A percentile compares a stretch with the other conserved stretches of the same genome.
These are phyloP conservation scores for Melanogaster broomeanus DNA, from an alignment of 768 basidiomycete genomes.

Conservation along the genomic window DNA sequence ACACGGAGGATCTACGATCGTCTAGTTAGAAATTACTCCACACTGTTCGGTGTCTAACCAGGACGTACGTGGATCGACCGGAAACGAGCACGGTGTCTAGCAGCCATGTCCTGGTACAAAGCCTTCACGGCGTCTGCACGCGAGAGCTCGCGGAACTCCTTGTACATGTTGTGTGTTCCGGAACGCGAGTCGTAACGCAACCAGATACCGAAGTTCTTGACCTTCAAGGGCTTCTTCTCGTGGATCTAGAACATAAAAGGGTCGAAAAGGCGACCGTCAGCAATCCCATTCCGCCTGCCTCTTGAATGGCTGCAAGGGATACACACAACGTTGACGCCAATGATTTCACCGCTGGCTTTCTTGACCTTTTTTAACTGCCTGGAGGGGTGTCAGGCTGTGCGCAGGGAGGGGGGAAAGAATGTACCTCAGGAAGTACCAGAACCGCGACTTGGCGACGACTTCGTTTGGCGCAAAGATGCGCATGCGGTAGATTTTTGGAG, in stretches of 20 bases:
- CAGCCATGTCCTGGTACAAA: conserved; percentile 99
- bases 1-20: conserved; percentile 87
- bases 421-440: conserved; percentile 98
- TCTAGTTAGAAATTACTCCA: not conserved
- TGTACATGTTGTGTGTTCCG: conserved; percentile 99
- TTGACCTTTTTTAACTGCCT: conserved; percentile 99
- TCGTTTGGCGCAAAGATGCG: conserved; percentile 99
- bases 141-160: conserved; percentile 95
- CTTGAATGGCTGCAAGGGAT: conserved; percentile 75
- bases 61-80: conserved; percentile 89
- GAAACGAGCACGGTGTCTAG: conserved; percentile 98
- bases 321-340: conserved; percentile 97
- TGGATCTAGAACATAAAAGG: conserved; percentile 67
- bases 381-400: not conserved
- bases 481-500: conserved; percentile 99
- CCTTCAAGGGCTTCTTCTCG: conserved; percentile 96
- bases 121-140: conserved; percentile 95
- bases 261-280: conserved; percentile 42
- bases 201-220: conserved; percentile 99
- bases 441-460: conserved; percentile 97
- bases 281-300: conserved; percentile 80
- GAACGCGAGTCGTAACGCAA: conserved; percentile 99
- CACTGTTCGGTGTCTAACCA: not conserved
- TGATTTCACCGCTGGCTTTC: conserved; percentile 98
- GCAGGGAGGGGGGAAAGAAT: conserved; percentile 17